Evolutionary conservation across 2,329 filamentous ascomycete species (phyloP), one percentile per base, ranked within the genome.

Genomic region (Cladosporium colombiae): DNA sequence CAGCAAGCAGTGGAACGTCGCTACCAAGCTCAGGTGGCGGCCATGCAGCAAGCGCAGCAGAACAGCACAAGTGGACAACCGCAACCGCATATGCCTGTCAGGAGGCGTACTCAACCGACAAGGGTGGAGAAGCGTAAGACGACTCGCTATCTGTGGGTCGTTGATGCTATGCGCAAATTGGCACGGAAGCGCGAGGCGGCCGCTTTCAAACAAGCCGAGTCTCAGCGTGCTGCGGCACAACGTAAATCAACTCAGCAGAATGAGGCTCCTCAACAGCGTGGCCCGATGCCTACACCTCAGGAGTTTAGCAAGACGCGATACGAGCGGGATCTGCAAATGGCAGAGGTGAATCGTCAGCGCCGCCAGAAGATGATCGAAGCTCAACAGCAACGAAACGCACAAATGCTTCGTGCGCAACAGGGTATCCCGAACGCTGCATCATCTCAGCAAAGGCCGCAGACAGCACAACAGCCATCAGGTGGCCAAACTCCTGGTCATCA

Each of bases 131-230:
- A 93, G 68, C 88, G 93, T 65, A 89, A 92, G 69, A 92, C 92
- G 69, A 91, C 93, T 68, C 92, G 93, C 74, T 92, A 97, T 74
- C 82, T 98, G 65, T 91, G 91, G 55, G 84, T 98, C 73, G 89
- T 99, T 70, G 94, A 98, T 78, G 91, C 91, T 3, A 97, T 98
- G 92, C 88, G 93, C 50, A 99, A 98, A 77, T 79, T 97, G 57
- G 93, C 93, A 0, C 96, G 97, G 83, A 98, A 97, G 79, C 88
- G 94, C 29, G 95, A 99, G 79, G 90, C 91, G 13, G 85, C 87
- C 29, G 82, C 88, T 31, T 92, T 95, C 75, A 98, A 98, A 81
- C 91, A 95, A 75, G 91, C 94, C 74, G 92, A 97, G 75, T 84
- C 83, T 84, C 78, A 76, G 78, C 83, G 82, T 73, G 86, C 92